Evolutionary conservation across 257 asterid genomes (phyloP), one percentile per base, ranked within the genome.

Genomic region (Solanum clarkiae): DNA sequence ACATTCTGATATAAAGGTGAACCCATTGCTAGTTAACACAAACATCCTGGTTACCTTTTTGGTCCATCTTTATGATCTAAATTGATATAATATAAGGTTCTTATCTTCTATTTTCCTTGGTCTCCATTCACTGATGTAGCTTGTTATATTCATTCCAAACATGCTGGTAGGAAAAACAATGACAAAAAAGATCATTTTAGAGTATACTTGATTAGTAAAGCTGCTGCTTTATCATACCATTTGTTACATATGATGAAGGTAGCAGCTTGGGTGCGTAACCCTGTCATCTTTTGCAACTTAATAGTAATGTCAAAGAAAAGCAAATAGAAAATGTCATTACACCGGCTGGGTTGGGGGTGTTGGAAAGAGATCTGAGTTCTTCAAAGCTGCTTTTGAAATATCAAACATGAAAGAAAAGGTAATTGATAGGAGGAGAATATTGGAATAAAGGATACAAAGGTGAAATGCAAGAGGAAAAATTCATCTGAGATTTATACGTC

Each of bases 1-100:
- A 87, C 92, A 85, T 56, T 80, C 94, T 79, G 96, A 94, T 89
- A 79, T 71, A 20, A 92, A 95, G 98, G 98, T 95, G 91, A 45
- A 62, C 75, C 63, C 16, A 45, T 63, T 82, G 44, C 47, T 60
- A 26, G 59, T 63, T 82, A 68, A 75, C 68, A 57, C 62, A 17
- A 51, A 10, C 49, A 79, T 32, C 65, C 83, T 79, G 26, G 14
- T 74, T 24, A 55, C 88, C 47, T 11, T 11, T 80, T 68, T 51
- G 22, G 16, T 20, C 26, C 53, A 60, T 82, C 80, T 71, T 56
- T 82, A 69, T 69, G 10, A 80, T 86, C 62, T 40, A 26, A 53
- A 7, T 16, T 53, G 80, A 51, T 65, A 45, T 45, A 20, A 54
- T 65, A 45, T 45, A 20, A 54, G 16, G 82, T 75, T 77, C 40